A percentile compares a stretch with the other conserved stretches of the same genome.
These are phyloP conservation scores for Kuraishia hungarica DNA, from an alignment of 805 yeast species.

Conservation along the genomic window DNA sequence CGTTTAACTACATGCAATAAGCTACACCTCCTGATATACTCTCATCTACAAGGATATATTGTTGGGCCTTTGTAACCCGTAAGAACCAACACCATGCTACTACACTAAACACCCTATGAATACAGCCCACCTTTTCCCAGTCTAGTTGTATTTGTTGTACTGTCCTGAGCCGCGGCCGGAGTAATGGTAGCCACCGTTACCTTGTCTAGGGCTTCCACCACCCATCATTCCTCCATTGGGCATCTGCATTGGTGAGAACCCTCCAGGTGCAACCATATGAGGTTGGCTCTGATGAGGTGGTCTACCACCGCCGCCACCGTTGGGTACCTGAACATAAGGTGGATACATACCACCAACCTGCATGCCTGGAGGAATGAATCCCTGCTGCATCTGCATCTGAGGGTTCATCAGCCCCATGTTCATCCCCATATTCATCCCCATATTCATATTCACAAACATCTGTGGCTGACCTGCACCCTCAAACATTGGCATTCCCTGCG, in stretches of 20 bases:
- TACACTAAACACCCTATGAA: neutral
- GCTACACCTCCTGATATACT: neutral
- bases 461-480: neutral
- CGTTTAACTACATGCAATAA: neutral
- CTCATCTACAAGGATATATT: no score
- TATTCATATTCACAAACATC: neutral
- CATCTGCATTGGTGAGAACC: neutral
- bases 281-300: neutral
- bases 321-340: neutral
- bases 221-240: neutral
- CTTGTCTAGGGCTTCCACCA: neutral
- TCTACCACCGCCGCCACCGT: neutral
- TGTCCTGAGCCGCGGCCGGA: neutral
- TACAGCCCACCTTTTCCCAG: neutral
- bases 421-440: slow-evolving; percentile 1
- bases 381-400: slow-evolving; percentile 1
- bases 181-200: neutral
- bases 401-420: neutral
- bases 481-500: slow-evolving; percentile 2
- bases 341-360: neutral
- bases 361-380: neutral
- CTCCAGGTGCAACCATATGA: neutral
- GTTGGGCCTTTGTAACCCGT: no score
- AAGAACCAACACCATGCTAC: no score
- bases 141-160: neutral